Evolutionary conservation across 1,139 yeast species (phyloP).

Genomic region (Saccharomyces hybrid): DNA sequence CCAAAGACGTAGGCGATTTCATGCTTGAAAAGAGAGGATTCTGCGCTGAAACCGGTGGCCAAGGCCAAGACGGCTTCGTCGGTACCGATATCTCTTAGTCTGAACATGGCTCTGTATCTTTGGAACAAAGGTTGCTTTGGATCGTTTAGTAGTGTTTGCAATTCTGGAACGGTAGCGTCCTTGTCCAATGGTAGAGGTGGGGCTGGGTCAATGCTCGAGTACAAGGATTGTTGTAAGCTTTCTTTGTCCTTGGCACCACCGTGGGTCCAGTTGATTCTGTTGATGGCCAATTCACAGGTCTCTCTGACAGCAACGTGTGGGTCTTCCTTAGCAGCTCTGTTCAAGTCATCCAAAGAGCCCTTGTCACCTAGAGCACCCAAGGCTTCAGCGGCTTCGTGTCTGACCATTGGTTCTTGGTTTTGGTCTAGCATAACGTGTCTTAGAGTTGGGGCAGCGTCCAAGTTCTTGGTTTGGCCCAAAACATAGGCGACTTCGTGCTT

Average conservation of each 20-base stretch:
- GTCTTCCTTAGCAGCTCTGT: slow-evolving; percentile 58
- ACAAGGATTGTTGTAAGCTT: slow-evolving; percentile 64
- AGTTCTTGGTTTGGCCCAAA: slow-evolving; percentile 89
- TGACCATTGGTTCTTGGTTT: slow-evolving; percentile 85
- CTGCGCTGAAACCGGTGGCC: slow-evolving; percentile 82
- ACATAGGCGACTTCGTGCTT: slow-evolving; percentile 98
- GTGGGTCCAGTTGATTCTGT: slow-evolving; percentile 86
- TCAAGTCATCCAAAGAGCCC: slow-evolving; percentile 61
- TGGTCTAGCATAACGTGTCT: slow-evolving; percentile 60
- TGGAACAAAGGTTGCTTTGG: slow-evolving; percentile 75
- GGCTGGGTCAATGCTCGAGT: slow-evolving; percentile 92
- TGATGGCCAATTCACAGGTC: slow-evolving; percentile 96
- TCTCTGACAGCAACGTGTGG: slow-evolving; percentile 86
- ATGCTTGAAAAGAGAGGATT: slow-evolving; percentile 90
- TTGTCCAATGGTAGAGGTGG: slow-evolving; percentile 78
- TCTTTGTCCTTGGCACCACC: slow-evolving; percentile 58
- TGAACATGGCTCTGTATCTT: slow-evolving; percentile 97
- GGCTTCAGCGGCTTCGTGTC: slow-evolving; percentile 99
- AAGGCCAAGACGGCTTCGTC: slow-evolving; percentile 89
- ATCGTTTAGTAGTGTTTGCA: slow-evolving; percentile 64
- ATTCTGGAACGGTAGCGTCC: slow-evolving; percentile 51
- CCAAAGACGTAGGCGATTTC: slow-evolving; percentile 98
- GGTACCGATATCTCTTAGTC: slow-evolving; percentile 89
- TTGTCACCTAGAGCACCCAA: slow-evolving; percentile 89
- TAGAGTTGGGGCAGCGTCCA: slow-evolving; percentile 66